phyloP scores from a whole-genome alignment of 2,329 filamentous ascomycete species.

The Bipolaris oryzae region DNA sequence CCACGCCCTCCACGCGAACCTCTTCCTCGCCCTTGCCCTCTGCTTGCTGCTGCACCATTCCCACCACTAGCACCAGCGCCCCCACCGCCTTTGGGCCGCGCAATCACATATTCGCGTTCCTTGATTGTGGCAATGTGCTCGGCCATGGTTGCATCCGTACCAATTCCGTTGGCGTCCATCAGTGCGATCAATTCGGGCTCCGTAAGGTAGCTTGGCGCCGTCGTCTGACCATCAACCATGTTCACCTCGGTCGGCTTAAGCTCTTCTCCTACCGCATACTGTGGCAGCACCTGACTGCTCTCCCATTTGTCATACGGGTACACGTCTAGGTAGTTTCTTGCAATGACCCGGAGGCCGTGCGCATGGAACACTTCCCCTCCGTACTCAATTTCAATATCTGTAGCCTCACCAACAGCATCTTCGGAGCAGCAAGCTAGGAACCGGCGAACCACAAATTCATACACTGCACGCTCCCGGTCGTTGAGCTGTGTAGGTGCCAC shows the following conservation, averaged over 20 bases:
- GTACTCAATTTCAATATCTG: constrained; percentile 82
- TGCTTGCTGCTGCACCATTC: constrained; percentile 47
- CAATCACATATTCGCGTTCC: constrained; percentile 81
- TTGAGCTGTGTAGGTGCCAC: constrained; percentile 67
- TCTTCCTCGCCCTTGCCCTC: constrained; percentile 53
- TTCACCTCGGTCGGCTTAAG: constrained; percentile 89
- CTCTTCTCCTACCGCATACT: constrained; percentile 76
- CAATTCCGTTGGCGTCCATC: constrained; percentile 98
- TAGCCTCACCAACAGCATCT: constrained; percentile 85
- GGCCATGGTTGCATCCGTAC: constrained; percentile 98
- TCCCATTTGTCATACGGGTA: constrained; percentile 98
- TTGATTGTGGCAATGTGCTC: constrained; percentile 98
- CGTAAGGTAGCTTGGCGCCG: constrained; percentile 82
- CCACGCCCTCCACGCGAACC: constrained; percentile 46
- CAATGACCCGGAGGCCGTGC: constrained; percentile 81
- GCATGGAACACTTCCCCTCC: constrained; percentile 83
- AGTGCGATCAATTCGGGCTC: constrained; percentile 94
- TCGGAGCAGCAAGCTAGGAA: constrained; percentile 97
- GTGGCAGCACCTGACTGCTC: constrained; percentile 80
- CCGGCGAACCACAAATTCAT: constrained; percentile 89
- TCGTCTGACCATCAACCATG: constrained; percentile 90
- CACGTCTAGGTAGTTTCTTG: constrained; percentile 92
- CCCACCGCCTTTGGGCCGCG: constrained; percentile 57
- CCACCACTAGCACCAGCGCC: constrained; percentile 20
- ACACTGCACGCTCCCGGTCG: constrained; percentile 74